A percentile compares a stretch with the other conserved stretches of the same genome.
Evolutionary conservation across 164 flowering plant genomes (phyloP).

Genomic region (Aristolochia fimbriata): DNA sequence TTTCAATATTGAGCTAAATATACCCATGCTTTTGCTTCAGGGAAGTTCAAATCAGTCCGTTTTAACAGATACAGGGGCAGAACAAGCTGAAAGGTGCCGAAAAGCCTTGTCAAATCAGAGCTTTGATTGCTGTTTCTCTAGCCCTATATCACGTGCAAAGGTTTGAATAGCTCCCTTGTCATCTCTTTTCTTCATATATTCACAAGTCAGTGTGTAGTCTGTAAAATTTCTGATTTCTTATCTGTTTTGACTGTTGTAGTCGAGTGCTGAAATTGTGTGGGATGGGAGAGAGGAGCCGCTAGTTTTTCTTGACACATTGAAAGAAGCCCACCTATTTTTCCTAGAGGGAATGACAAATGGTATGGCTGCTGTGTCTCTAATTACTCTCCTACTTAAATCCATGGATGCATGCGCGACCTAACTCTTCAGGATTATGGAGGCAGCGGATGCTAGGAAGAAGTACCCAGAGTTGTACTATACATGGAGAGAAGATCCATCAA

Average conservation of each 20-base stretch:
- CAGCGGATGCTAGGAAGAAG: conserved; percentile 65
- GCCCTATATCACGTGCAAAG: conserved; percentile 81
- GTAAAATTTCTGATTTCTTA: background rate
- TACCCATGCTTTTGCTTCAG: conserved; percentile 17
- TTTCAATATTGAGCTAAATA: no score
- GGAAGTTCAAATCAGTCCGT: conserved; percentile 69
- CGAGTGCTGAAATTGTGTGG: conserved; percentile 66
- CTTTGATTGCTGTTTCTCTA: conserved; percentile 64
- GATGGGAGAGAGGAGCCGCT: conserved; percentile 53
- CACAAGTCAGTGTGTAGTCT: conserved; percentile 4
- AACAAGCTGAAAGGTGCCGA: conserved; percentile 61
- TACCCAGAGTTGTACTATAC: conserved; percentile 47
- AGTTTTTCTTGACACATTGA: conserved; percentile 61
- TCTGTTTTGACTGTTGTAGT: conserved; percentile 24
- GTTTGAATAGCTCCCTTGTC: conserved; percentile 16
- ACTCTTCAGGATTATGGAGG: conserved; percentile 48
- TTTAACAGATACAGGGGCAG: conserved; percentile 51
- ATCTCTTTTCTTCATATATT: background rate
- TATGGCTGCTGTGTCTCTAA: conserved; percentile 12
- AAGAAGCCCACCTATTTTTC: conserved; percentile 60
- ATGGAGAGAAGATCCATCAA: conserved; percentile 76
- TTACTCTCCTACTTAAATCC: background rate
- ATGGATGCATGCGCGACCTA: conserved; percentile 14
- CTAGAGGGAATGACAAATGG: conserved; percentile 86
- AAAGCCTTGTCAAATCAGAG: conserved; percentile 34